These are phyloP conservation scores for Phlyctochytrium planicorne DNA, from an alignment of 192 early-diverging fungal species.

Conservation along the genomic window DNA sequence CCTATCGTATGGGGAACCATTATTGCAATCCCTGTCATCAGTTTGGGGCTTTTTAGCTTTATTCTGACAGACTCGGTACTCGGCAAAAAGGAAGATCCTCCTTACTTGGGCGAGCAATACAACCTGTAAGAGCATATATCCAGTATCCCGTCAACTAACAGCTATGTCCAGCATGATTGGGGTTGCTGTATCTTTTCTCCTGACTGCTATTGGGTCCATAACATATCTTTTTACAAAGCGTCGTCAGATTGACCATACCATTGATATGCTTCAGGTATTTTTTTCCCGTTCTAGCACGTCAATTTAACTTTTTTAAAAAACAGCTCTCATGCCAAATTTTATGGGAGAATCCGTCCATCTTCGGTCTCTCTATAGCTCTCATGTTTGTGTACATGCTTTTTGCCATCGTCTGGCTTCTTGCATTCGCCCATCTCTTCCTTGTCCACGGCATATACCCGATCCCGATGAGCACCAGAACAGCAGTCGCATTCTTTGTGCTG, in stretches of 20 bases:
- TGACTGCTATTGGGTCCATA: constrained; percentile 28
- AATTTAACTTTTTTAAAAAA: background rate
- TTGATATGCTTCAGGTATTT: constrained; percentile 30
- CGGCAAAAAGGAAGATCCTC: constrained; percentile 36
- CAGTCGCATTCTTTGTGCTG: constrained; percentile 54
- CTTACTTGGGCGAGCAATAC: constrained; percentile 37
- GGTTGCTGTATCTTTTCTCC: constrained; percentile 18
- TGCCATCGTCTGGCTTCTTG: constrained; percentile 61
- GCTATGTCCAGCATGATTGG: constrained; percentile 23
- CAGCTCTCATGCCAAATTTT: constrained; percentile 74
- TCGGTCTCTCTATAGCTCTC: constrained; percentile 59
- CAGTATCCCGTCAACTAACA: background rate
- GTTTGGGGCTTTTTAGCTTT: constrained; percentile 27
- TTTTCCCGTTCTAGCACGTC: background rate
- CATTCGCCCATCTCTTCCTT: constrained; percentile 68
- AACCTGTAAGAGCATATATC: constrained; percentile 11
- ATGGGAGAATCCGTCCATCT: constrained; percentile 66
- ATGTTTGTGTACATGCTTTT: constrained; percentile 60
- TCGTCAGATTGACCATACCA: constrained; percentile 35
- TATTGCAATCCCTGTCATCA: constrained; percentile 29
- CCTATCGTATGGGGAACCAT: constrained; percentile 35
- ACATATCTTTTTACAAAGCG: constrained; percentile 24
- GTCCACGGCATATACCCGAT: constrained; percentile 38
- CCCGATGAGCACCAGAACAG: background rate
- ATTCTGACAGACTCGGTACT: constrained; percentile 28